Evolutionary conservation across 345 rosid genomes (phyloP).

Genomic region (Pseudoturritis turrita): DNA sequence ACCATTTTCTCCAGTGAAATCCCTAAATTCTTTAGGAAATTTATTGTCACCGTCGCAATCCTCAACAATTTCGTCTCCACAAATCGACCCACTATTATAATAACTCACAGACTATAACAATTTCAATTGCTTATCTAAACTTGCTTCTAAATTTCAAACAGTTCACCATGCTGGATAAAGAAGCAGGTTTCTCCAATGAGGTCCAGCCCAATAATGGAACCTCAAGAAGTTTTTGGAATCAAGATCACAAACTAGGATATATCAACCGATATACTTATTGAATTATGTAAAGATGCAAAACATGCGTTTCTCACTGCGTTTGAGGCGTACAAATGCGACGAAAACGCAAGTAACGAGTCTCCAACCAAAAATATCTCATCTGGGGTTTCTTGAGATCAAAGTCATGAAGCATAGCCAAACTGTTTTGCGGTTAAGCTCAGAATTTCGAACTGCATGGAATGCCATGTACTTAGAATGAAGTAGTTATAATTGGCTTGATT

Average conservation of each 20-base stretch:
- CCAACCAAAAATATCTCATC: too few relatives aligned
- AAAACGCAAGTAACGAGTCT: neutral
- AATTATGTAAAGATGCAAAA: constrained; percentile 56
- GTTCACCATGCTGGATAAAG: constrained; percentile 44
- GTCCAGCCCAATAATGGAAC: constrained; percentile 7
- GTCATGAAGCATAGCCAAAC: constrained; percentile 78
- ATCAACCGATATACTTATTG: constrained; percentile 56
- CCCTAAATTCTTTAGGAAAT: too few relatives aligned
- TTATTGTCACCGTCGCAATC: too few relatives aligned
- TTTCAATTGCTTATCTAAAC: too few relatives aligned
- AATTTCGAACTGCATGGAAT: constrained; percentile 90
- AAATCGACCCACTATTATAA: too few relatives aligned
- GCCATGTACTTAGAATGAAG: constrained; percentile 46
- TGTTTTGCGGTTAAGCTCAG: constrained; percentile 71
- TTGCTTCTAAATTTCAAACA: too few relatives aligned
- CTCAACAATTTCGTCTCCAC: too few relatives aligned
- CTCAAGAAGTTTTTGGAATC: constrained; percentile 49
- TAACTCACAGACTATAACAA: too few relatives aligned
- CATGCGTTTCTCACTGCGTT: constrained; percentile 43
- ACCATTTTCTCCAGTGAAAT: too few relatives aligned
- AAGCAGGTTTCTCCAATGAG: constrained; percentile 23
- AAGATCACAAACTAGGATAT: constrained; percentile 82
- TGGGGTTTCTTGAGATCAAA: constrained; percentile 2
- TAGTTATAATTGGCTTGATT: neutral
- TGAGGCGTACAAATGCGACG: constrained; percentile 34